Percentiles rank a stretch among this genome's conserved stretches.
These are phyloP conservation scores for Microcos paniculata DNA, from an alignment of 345 rosid genomes.

Conservation along the genomic window DNA sequence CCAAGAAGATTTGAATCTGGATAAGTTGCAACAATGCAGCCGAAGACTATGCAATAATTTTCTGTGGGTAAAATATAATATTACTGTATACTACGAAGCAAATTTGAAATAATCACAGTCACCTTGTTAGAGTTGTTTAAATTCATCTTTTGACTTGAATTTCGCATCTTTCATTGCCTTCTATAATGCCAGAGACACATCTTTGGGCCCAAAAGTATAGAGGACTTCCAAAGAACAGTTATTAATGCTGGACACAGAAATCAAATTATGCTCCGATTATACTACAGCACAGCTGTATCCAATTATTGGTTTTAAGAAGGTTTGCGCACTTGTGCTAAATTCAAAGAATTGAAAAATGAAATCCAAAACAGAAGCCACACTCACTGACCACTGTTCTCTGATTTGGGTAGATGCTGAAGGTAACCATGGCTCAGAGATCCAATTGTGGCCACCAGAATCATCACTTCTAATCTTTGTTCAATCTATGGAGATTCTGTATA, in stretches of 20 bases:
- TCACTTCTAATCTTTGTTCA: not conserved
- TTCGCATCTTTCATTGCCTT: not conserved
- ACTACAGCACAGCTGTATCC: not conserved
- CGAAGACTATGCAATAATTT: not conserved
- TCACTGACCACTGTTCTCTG: not conserved
- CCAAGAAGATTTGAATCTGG: not conserved
- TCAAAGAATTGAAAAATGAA: not conserved
- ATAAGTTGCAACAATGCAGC: not conserved
- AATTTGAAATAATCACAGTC: not conserved
- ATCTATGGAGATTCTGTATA: not conserved
- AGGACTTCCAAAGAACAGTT: not conserved
- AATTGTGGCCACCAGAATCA: not conserved
- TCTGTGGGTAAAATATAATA: not conserved
- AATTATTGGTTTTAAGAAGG: not conserved
- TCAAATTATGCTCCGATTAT: not conserved
- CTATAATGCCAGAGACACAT: not conserved
- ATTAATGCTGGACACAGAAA: not conserved
- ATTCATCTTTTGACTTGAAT: not conserved
- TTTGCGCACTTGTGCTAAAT: not conserved
- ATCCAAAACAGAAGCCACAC: not conserved
- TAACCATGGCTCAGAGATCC: not conserved
- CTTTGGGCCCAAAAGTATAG: not conserved
- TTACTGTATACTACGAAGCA: not conserved
- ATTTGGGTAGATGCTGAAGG: not conserved
- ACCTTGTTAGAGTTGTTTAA: not conserved